These are phyloP conservation scores for Kazachstania psychrophila DNA, from an alignment of 805 yeast genomes.

Conservation along the genomic window DNA sequence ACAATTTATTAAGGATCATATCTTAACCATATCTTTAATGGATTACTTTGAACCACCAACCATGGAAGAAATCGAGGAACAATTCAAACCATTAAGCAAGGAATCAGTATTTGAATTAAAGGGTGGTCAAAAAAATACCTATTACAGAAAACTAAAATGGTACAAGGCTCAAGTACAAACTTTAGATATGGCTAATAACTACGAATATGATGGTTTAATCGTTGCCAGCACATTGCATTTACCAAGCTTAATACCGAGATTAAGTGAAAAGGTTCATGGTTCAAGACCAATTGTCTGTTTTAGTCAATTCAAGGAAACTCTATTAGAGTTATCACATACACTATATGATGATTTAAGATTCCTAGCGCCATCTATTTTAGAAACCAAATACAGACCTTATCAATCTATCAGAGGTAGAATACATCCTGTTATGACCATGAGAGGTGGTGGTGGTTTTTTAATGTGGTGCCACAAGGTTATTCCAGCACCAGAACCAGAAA, in stretches of 20 bases:
- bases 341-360: conserved; percentile 58
- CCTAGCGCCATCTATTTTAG: conserved; percentile 74
- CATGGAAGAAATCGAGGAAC: conserved; percentile 35
- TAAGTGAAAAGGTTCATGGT: conserved; percentile 65
- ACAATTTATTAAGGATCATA: conserved; percentile 42
- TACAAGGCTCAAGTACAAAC: conserved; percentile 31
- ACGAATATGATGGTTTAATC: conserved; percentile 66
- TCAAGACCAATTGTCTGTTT: conserved; percentile 81
- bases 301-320: conserved; percentile 68
- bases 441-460: conserved; percentile 86
- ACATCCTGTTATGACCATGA: conserved; percentile 91
- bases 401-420: conserved; percentile 91
- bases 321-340: conserved; percentile 61
- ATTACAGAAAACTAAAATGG: conserved; percentile 54
- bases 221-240: conserved; percentile 66
- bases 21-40: conserved; percentile 63
- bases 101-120: conserved; percentile 49
- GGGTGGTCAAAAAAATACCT: conserved; percentile 53
- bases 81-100: conserved; percentile 33
- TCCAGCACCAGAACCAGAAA: conserved; percentile 16
- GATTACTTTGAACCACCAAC: conserved; percentile 75
- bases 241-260: conserved; percentile 49
- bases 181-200: conserved; percentile 40
- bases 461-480: conserved; percentile 70
- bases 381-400: conserved; percentile 73